phyloP scores from a whole-genome alignment of 2,329 filamentous ascomycete genomes.

The Claviceps cyperi region DNA sequence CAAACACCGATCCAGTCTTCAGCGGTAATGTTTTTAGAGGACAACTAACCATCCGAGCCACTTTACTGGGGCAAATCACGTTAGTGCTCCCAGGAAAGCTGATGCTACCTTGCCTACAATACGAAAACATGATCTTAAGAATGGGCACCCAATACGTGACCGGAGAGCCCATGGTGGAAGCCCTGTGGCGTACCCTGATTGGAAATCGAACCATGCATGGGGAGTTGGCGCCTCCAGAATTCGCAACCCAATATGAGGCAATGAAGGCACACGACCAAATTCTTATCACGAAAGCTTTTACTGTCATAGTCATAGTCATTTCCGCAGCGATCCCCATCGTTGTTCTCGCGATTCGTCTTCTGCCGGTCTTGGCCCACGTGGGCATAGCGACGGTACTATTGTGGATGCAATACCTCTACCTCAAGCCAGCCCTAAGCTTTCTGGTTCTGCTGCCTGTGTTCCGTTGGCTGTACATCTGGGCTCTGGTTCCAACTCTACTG shows the following conservation, averaged over 20 bases:
- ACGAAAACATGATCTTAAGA: conserved; percentile 1
- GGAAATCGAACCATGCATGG: conserved; percentile 5
- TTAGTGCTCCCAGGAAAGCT: conserved; percentile 3
- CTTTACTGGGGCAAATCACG: not conserved
- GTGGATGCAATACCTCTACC: not conserved
- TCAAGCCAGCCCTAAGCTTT: not conserved
- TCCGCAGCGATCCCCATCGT: not conserved
- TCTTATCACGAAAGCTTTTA: not conserved
- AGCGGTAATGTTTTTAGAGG: not conserved
- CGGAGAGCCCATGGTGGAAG: conserved; percentile 4
- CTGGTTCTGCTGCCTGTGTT: conserved; percentile 3
- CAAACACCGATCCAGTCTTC: not conserved
- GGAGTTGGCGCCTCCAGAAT: conserved; percentile 1
- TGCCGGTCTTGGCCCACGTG: conserved; percentile 2
- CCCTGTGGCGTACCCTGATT: conserved; percentile 5
- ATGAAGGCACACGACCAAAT: conserved; percentile 3
- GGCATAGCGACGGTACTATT: not conserved
- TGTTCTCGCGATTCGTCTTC: conserved; percentile 1
- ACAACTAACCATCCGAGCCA: not conserved
- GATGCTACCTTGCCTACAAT: conserved; percentile 1
- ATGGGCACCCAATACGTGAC: conserved; percentile 3
- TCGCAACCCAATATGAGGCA: conserved; percentile 4
- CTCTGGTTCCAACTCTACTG: not conserved
- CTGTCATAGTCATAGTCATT: not conserved
- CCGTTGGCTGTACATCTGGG: conserved; percentile 3